Conservation (phyloP, 148 eudicot genomes). For the Dianthus caryophyllus region DNA sequence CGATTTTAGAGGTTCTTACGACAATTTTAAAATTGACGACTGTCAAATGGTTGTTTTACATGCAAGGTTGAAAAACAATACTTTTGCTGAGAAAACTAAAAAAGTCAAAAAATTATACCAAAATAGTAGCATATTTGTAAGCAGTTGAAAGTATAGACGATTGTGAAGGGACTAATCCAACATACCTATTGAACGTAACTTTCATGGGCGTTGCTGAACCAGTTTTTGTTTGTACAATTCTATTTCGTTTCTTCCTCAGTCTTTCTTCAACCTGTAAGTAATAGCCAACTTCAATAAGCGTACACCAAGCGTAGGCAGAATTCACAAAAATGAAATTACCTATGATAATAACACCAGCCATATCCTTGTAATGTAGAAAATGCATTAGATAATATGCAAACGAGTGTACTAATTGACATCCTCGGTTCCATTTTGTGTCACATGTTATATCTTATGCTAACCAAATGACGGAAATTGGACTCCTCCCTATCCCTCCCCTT, state of each 20-base stretch:
- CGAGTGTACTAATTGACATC: too few species aligned
- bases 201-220: constrained; percentile 75
- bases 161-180: not conserved
- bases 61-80: too few species aligned
- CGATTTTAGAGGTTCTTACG: not conserved
- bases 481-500: too few species aligned
- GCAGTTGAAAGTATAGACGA: not conserved
- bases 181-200: constrained; percentile 72
- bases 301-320: not conserved
- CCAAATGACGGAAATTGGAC: too few species aligned
- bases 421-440: too few species aligned
- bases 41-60: not conserved
- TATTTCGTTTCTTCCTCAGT: constrained; percentile 75
- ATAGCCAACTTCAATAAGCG: not conserved
- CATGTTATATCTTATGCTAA: too few species aligned
- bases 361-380: not conserved
- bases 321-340: not conserved
- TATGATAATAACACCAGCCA: not conserved
- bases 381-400: not conserved
- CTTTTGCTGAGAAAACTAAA: not conserved
- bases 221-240: constrained; percentile 72
- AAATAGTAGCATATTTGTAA: not conserved
- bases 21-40: not conserved
- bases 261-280: constrained; percentile 75
- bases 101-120: too few species aligned